These are phyloP conservation scores for Quercus suber DNA, from an alignment of 306 rosid genomes.

Conservation along the genomic window DNA sequence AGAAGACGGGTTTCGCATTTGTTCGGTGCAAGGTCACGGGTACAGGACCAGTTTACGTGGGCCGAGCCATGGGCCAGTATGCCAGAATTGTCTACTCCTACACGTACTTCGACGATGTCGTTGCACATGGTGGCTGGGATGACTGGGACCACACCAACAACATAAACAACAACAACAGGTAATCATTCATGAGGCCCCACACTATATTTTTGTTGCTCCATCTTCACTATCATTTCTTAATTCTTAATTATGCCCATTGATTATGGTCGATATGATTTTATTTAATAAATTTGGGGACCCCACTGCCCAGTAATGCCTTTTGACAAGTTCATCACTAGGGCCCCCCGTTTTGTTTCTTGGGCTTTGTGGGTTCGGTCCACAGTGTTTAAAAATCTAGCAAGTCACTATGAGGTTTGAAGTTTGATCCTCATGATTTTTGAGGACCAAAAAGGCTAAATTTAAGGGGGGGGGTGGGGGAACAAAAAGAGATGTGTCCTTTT, in stretches of 20 bases:
- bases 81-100: constrained; percentile 66
- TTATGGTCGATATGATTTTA: neutral
- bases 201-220: too few relatives aligned
- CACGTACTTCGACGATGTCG: constrained; percentile 66
- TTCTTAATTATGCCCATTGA: neutral
- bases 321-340: neutral
- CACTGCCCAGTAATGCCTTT: neutral
- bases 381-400: neutral
- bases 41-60: constrained; percentile 70
- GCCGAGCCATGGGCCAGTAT: constrained; percentile 80
- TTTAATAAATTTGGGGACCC: neutral
- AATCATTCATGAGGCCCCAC: neutral
- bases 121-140: constrained; percentile 84
- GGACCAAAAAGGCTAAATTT: neutral
- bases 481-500: neutral
- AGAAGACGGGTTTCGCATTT: constrained; percentile 85
- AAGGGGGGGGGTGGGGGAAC: neutral
- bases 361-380: neutral
- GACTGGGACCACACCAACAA: constrained; percentile 61
- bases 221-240: neutral
- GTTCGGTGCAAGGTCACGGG: constrained; percentile 71
- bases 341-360: neutral
- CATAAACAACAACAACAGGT: constrained; percentile 24
- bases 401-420: neutral
- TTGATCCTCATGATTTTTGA: neutral